Base-by-base conservation (phyloP, 2,329 filamentous ascomycete species). In the Metarhizium humberi region DNA sequence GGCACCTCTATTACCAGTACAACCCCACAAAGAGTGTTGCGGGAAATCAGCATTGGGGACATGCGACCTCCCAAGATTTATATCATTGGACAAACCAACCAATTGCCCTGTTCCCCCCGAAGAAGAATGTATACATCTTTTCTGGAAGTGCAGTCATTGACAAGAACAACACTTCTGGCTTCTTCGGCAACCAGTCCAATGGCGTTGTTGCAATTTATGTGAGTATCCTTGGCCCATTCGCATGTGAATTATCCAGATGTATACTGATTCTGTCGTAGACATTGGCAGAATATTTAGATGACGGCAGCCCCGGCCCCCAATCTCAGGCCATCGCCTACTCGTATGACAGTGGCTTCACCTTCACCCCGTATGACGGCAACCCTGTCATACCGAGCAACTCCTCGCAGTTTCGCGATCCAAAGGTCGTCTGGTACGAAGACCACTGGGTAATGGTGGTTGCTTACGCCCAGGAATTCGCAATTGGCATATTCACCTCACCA, bases 1-100 rank as follows among this genome's bases (percentile, higher is more conserved):
- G 79, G 67, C 84, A 87, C 63, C 60, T 85, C 2, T 87, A 87
- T 67, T 87, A 87, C 61, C 84, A 87, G 63, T 83, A 76, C 71
- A 68, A 69, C 32, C 67, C 67, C 2, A 64, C 59, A 0, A 75
- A 63, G 2, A 67, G 69, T 7, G 73, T 78, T 1, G 78, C 66
- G 71, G 81, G 81, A 1, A 81, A 84, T 57, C 78, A 85, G 62
- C 82, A 86, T 61, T 87, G 84, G 84, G 84, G 84, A 10, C 84
- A 87, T 62, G 82, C 82, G 2, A 86, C 82, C 1, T 82, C 78
- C 36, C 62, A 68, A 14, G 83, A 87, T 61, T 69, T 87, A 1
- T 85, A 83, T 61, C 78, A 79, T 56, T 88, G 84, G 84, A 72
- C 71, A 1, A 85, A 86, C 59, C 82, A 86, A 62, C 78, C 79